These are phyloP conservation scores for Blastocystis sp. DNA, from an alignment of 352 stramenopile species.

Conservation along the genomic window DNA sequence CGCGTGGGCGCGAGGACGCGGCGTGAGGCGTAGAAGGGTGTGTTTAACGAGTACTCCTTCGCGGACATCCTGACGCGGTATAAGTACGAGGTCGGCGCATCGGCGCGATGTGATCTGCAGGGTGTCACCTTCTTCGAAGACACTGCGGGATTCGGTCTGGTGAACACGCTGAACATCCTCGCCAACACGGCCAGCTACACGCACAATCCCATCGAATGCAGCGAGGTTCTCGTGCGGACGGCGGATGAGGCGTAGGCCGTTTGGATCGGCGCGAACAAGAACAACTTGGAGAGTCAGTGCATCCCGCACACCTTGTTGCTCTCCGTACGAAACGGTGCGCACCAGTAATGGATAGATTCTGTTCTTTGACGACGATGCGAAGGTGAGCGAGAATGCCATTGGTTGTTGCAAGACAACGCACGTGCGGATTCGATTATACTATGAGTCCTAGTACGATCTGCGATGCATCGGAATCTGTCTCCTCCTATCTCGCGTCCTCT, in stretches of 20 bases:
- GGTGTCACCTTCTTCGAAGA: slow-evolving; percentile 50
- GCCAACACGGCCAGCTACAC: slow-evolving; percentile 35
- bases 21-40: background rate
- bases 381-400: slow-evolving; percentile 19
- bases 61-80: slow-evolving; percentile 64
- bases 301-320: slow-evolving; percentile 53
- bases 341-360: slow-evolving; percentile 20
- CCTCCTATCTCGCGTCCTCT: background rate
- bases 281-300: slow-evolving; percentile 58
- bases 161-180: slow-evolving; percentile 61
- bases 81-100: slow-evolving; percentile 37
- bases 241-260: background rate
- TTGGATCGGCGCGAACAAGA: slow-evolving; percentile 23
- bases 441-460: slow-evolving; percentile 46
- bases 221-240: background rate
- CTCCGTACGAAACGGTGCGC: background rate
- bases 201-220: slow-evolving; percentile 42
- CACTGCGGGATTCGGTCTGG: slow-evolving; percentile 38
- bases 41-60: slow-evolving; percentile 56
- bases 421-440: background rate
- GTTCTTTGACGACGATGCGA: slow-evolving; percentile 35
- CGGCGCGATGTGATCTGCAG: background rate
- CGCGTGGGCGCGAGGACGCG: background rate
- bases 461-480: slow-evolving; percentile 56
- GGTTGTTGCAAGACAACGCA: slow-evolving; percentile 62